Evolutionary conservation across 164 flowering plant species (phyloP).

Genomic region (Vitis amurensis): DNA sequence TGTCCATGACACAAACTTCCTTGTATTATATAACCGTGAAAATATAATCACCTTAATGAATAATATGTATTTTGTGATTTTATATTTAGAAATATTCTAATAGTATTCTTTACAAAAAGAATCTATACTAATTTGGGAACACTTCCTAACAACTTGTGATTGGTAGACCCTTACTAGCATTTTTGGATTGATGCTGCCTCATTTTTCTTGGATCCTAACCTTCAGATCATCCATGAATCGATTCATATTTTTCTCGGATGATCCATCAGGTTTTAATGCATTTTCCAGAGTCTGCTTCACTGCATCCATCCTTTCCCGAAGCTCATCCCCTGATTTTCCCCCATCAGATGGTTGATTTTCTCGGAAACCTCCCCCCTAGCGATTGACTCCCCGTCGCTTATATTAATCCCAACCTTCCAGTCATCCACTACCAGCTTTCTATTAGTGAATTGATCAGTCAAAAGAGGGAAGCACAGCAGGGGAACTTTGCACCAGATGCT

Average conservation of each 20-base stretch:
- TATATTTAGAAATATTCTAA: no score
- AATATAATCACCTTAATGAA: rapidly evolving
- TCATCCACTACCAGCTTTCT: slow-evolving; percentile 74
- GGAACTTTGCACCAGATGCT: slow-evolving; percentile 64
- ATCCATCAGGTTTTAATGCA: slow-evolving; percentile 43
- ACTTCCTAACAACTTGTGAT: not conserved
- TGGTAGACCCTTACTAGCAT: not conserved
- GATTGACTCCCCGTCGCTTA: slow-evolving; percentile 20
- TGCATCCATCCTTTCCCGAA: slow-evolving; percentile 24
- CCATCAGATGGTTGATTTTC: slow-evolving; percentile 49
- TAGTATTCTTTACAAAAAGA: no score
- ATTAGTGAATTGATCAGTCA: slow-evolving; percentile 79
- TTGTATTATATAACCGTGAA: no score
- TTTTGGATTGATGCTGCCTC: not conserved
- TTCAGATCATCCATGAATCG: slow-evolving; percentile 41
- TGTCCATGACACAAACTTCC: no score
- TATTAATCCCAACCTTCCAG: slow-evolving; percentile 67
- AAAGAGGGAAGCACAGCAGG: slow-evolving; percentile 62
- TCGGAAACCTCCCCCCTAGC: slow-evolving; percentile 35
- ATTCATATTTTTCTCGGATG: slow-evolving; percentile 51
- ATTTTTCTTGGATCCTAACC: slow-evolving; percentile 11
- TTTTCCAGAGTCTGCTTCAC: slow-evolving; percentile 37
- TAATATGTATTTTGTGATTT: rapidly evolving
- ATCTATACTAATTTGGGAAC: not conserved
- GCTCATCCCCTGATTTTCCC: slow-evolving; percentile 31